Conservation (phyloP, 2,329 filamentous ascomycete genomes). For the Pestalotiopsis sp. region DNA sequence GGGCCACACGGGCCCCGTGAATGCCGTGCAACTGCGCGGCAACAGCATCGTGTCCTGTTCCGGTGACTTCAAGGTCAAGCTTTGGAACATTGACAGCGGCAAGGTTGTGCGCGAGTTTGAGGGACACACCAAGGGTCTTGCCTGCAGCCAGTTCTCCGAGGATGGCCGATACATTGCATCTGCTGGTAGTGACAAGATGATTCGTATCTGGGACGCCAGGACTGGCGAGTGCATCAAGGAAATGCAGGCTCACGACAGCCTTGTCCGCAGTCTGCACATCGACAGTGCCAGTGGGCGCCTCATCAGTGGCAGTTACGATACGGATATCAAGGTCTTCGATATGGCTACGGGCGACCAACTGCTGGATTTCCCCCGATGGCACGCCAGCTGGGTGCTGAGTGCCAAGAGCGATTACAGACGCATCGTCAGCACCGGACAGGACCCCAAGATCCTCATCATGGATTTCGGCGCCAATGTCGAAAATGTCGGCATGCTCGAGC, state of each 20-base stretch:
- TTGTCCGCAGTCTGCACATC: slow-evolving; percentile 88
- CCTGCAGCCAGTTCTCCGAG: slow-evolving; percentile 93
- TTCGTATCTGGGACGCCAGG: slow-evolving; percentile 93
- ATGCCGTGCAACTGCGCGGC: slow-evolving; percentile 91
- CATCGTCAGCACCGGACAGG: slow-evolving; percentile 93
- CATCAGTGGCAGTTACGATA: slow-evolving; percentile 91
- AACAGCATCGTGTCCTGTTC: slow-evolving; percentile 92
- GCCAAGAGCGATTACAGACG: slow-evolving; percentile 95
- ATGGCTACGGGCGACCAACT: slow-evolving; percentile 76
- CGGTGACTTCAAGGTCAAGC: slow-evolving; percentile 87
- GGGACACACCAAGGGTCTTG: slow-evolving; percentile 88
- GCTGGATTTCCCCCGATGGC: slow-evolving; percentile 90
- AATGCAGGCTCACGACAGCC: slow-evolving; percentile 78
- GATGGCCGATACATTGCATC: slow-evolving; percentile 92
- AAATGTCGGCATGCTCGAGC: slow-evolving; percentile 61
- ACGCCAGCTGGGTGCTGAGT: slow-evolving; percentile 92
- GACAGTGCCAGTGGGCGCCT: slow-evolving; percentile 85
- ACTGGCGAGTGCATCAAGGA: slow-evolving; percentile 81
- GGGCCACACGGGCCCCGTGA: slow-evolving; percentile 90
- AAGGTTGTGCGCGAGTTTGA: slow-evolving; percentile 87
- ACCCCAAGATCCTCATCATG: slow-evolving; percentile 87
- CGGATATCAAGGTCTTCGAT: slow-evolving; percentile 93
- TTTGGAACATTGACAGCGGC: slow-evolving; percentile 93
- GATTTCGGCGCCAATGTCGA: slow-evolving; percentile 75
- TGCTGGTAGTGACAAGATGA: slow-evolving; percentile 92